Percentiles rank a stretch among this genome's conserved stretches.
phyloP scores from a whole-genome alignment of 1,139 yeast genomes.

The Eremothecium gossypii region DNA sequence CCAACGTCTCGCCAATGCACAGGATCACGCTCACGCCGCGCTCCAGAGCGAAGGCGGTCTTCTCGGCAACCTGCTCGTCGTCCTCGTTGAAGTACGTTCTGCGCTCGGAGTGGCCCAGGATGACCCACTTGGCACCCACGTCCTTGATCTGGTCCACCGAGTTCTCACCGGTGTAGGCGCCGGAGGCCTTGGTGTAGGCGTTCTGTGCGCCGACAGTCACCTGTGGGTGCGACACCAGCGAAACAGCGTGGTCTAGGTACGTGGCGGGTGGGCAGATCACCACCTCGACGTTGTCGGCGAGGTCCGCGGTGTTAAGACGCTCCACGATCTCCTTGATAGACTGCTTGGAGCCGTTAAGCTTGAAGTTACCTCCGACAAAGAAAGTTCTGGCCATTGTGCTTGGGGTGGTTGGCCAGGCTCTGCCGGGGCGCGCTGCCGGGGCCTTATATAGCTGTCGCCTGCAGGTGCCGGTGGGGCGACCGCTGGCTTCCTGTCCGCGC shows the following conservation, averaged over 20 bases:
- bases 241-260: slow-evolving; percentile 71
- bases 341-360: slow-evolving; percentile 91
- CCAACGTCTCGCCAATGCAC: slow-evolving; percentile 95
- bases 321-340: slow-evolving; percentile 79
- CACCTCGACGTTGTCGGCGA: slow-evolving; percentile 69
- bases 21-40: slow-evolving; percentile 81
- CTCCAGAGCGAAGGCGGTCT: slow-evolving; percentile 90
- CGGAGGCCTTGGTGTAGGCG: slow-evolving; percentile 75
- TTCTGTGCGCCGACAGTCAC: slow-evolving; percentile 87
- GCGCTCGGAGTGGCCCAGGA: slow-evolving; percentile 98
- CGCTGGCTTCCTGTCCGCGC: too few species aligned
- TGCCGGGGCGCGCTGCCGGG: too few species aligned
- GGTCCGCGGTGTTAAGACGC: slow-evolving; percentile 65
- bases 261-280: slow-evolving; percentile 96
- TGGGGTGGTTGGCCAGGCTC: too few species aligned
- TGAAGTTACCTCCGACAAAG: slow-evolving; percentile 98
- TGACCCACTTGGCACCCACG: slow-evolving; percentile 88
- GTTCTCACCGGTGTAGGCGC: slow-evolving; percentile 98
- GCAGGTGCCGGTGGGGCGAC: too few species aligned
- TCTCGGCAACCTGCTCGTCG: slow-evolving; percentile 86
- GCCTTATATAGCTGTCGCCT: too few species aligned
- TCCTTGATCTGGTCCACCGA: slow-evolving; percentile 85
- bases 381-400: slow-evolving; percentile 70
- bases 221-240: slow-evolving; percentile 55
- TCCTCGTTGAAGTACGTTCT: slow-evolving; percentile 87